Base-by-base conservation (phyloP, 2,329 filamentous ascomycete genomes). In the Scedosporium aurantiacum region DNA sequence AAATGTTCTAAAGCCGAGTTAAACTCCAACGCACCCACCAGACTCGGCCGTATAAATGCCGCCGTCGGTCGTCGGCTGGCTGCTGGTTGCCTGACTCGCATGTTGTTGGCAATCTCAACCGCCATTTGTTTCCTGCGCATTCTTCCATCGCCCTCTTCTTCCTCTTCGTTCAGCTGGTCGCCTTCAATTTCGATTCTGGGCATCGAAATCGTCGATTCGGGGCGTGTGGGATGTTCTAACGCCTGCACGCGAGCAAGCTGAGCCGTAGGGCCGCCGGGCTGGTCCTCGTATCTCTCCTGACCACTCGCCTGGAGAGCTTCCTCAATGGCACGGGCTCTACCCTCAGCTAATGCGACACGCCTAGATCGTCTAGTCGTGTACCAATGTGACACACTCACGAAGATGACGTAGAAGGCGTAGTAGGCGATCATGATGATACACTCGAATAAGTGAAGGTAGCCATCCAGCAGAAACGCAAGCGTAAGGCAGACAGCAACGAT, bases 11-110 rank as follows among this genome's bases (percentile, higher is more conserved):
- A 77, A 2, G 96, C 88, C 2, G 93, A 93, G 67, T 92, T 84
- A 68, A 99, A 99, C 73, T 99, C 94, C 62, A 99, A 78, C 7
- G 90, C 94, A 52, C 94, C 94, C 3, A 99, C 88, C 56, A 99
- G 77, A 76, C 94, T 97, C 1, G 94, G 93, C 52, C 94, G 83
- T 64, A 99, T 97, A 0, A 91, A 89, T 5, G 87, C 93, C 63
- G 92, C 82, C 2, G 90, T 91, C 65, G 87, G 87, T 66, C 88
- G 84, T 64, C 85, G 82, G 54, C 80, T 80, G 56, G 84, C 79
- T 37, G 78, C 77, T 1, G 89, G 84, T 23, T 91, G 84, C 66
- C 85, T 86, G 28, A 97, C 81, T 62, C 93, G 88, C 94, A 99
- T 99, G 71, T 91, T 96, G 71, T 87, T 94, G 45, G 88, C 87